Conservation (phyloP, 345 rosid genomes). For the Abelmoschus esculentus region DNA sequence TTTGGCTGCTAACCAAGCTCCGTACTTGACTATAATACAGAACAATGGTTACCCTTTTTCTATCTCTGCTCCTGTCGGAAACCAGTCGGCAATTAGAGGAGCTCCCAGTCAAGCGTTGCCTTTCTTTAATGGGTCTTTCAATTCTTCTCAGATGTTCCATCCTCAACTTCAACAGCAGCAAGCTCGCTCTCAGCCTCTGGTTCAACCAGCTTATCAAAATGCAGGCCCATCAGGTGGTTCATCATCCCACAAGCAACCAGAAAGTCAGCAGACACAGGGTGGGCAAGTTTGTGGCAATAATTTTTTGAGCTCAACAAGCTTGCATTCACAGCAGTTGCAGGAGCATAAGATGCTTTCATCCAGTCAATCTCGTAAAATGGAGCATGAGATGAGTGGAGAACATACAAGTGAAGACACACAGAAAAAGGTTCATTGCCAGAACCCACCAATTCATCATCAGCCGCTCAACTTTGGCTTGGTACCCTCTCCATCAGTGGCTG, state of each 20-base stretch:
- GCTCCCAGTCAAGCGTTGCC: slow-evolving; percentile 39
- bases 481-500: slow-evolving; percentile 17
- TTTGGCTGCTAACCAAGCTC: slow-evolving; percentile 34
- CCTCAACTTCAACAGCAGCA: slow-evolving; percentile 44
- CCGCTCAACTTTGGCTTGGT: slow-evolving; percentile 40
- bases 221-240: slow-evolving; percentile 34
- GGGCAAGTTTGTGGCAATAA: slow-evolving; percentile 18
- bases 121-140: slow-evolving; percentile 38
- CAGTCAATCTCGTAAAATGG: slow-evolving; percentile 33
- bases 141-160: slow-evolving; percentile 45
- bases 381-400: slow-evolving; percentile 28
- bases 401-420: slow-evolving; percentile 16
- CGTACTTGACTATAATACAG: slow-evolving; percentile 38
- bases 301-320: slow-evolving; percentile 18
- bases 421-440: slow-evolving; percentile 32
- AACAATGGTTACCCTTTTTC: slow-evolving; percentile 39
- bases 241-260: slow-evolving; percentile 40
- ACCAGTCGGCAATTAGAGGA: slow-evolving; percentile 28
- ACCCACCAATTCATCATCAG: slow-evolving; percentile 25
- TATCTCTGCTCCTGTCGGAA: slow-evolving; percentile 26
- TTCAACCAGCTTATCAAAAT: slow-evolving; percentile 25
- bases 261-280: slow-evolving; percentile 20
- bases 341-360: slow-evolving; percentile 13
- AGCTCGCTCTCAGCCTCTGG: slow-evolving; percentile 12
- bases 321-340: slow-evolving; percentile 28